Base-by-base conservation (phyloP, 2,329 filamentous ascomycete species). In the Aspergillus costaricaensis region DNA sequence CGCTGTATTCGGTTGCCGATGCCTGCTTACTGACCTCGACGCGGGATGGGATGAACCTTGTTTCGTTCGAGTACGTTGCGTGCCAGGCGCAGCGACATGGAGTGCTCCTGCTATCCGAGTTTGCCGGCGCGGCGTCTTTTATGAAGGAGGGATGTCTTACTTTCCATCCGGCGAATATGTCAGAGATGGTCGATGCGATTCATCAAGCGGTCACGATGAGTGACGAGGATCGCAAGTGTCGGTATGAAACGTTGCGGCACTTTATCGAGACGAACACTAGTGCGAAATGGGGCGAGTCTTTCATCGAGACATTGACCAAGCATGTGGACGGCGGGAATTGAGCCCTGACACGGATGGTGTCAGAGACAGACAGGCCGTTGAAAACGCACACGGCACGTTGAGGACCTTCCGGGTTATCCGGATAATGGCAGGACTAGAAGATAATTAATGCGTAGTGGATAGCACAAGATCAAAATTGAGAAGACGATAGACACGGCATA, bases 31-130 rank as follows among this genome's bases (percentile, higher is more conserved):
- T 96, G 43, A 94, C 90, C 3, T 96, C 91, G 0, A 96, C 90
- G 5, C 88, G 94, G 47, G 94, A 98, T 72, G 94, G 94, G 70
- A 97, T 98, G 93, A 98, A 98, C 76, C 85, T 98, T 14, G 94
- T 98, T 19, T 94, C 92, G 0, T 97, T 96, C 77, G 94, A 98
- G 77, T 98, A 97, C 78, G 95, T 97, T 62, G 93, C 93, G 15
- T 93, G 91, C 21, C 94, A 97, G 74, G 85, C 89, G 67, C 85
- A 94, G 70, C 87, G 90, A 57, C 91, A 96, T 72, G 94, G 94
- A 50, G 90, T 93, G 55, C 91, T 98, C 85, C 92, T 97, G 56
- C 85, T 97, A 39, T 96, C 92, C 52, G 92, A 97, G 73, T 97
- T 97, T 74, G 92, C 93, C 0, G 94, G 94, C n/a, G 94, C 94